Conservation (phyloP, 768 basidiomycete genomes). For the Trametes meyenii region DNA sequence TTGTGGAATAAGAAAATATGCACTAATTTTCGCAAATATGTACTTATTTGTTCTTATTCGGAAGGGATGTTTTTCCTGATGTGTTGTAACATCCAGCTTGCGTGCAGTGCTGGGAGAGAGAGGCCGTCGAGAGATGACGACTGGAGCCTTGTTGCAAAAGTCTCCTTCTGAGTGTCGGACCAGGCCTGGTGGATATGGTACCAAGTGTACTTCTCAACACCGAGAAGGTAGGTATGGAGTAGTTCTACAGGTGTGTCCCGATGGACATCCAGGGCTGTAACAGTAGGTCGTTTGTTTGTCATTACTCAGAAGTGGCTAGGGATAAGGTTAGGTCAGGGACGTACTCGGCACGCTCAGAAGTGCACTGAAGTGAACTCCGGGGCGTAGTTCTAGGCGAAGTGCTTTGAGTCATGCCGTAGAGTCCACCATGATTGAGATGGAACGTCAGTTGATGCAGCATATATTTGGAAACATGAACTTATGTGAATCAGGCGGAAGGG, state of each 20-base stretch:
- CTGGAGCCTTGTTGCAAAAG: slow-evolving; percentile 32
- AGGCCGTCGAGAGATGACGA: slow-evolving; percentile 33
- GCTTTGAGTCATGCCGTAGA: background rate
- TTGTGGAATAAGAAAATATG: too few relatives aligned
- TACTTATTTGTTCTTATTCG: too few relatives aligned
- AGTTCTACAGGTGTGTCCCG: slow-evolving; percentile 21
- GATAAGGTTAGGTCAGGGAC: background rate
- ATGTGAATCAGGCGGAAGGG: background rate
- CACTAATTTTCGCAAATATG: too few relatives aligned
- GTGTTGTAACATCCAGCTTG: slow-evolving; percentile 38
- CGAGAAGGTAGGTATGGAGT: slow-evolving; percentile 32
- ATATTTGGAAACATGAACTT: too few relatives aligned
- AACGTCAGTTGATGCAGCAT: too few relatives aligned
- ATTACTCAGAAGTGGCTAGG: too few relatives aligned
- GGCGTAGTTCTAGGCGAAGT: too few relatives aligned
- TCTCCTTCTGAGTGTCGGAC: slow-evolving; percentile 29
- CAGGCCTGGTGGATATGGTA: slow-evolving; percentile 30
- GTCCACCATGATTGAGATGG: background rate
- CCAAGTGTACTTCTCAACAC: slow-evolving; percentile 38
- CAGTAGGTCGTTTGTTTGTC: background rate
- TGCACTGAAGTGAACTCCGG: too few relatives aligned
- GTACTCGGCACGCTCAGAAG: too few relatives aligned
- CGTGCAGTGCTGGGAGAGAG: slow-evolving; percentile 29
- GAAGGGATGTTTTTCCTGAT: too few relatives aligned
- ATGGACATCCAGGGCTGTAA: slow-evolving; percentile 3